Percentiles rank a stretch among this genome's conserved stretches.
Conservation (phyloP, 306 rosid species). For the Rosa persica region DNA sequence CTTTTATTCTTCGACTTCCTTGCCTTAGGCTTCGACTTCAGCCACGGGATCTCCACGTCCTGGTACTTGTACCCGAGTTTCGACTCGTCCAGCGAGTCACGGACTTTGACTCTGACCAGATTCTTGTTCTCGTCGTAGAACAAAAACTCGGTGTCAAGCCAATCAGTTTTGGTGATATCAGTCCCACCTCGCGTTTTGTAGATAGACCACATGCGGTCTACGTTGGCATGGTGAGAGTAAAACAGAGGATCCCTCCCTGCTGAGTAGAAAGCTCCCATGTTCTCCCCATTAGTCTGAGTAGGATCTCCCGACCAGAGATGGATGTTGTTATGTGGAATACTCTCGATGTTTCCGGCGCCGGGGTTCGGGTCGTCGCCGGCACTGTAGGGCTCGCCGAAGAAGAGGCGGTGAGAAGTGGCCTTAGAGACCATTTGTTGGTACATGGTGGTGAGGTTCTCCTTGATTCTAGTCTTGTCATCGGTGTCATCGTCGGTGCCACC, state of each 20-base stretch:
- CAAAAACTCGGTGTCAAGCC: constrained; percentile 63
- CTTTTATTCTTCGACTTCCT: constrained; percentile 21
- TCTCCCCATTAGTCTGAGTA: constrained; percentile 40
- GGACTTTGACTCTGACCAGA: constrained; percentile 55
- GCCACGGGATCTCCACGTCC: constrained; percentile 65
- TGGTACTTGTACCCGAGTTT: constrained; percentile 59
- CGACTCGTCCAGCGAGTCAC: constrained; percentile 56
- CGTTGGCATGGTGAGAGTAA: constrained; percentile 57
- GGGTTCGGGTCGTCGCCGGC: constrained; percentile 56
- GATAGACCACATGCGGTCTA: constrained; percentile 67
- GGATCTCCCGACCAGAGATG: constrained; percentile 57
- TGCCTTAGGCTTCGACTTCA: constrained; percentile 40
- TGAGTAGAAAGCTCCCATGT: constrained; percentile 74
- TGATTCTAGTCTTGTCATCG: not conserved
- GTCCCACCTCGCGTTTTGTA: constrained; percentile 61
- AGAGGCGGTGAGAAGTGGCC: constrained; percentile 36
- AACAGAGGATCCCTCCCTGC: constrained; percentile 78
- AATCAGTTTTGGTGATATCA: constrained; percentile 43
- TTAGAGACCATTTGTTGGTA: constrained; percentile 66
- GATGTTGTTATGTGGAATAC: constrained; percentile 53
- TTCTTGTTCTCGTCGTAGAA: constrained; percentile 73
- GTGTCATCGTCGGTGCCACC: not conserved
- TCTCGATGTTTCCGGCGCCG: constrained; percentile 59
- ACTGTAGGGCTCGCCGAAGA: constrained; percentile 50
- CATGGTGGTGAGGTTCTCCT: constrained; percentile 50